These are phyloP conservation scores for Fusarium drepaniforme DNA, from an alignment of 2,329 filamentous ascomycete genomes.

Conservation along the genomic window DNA sequence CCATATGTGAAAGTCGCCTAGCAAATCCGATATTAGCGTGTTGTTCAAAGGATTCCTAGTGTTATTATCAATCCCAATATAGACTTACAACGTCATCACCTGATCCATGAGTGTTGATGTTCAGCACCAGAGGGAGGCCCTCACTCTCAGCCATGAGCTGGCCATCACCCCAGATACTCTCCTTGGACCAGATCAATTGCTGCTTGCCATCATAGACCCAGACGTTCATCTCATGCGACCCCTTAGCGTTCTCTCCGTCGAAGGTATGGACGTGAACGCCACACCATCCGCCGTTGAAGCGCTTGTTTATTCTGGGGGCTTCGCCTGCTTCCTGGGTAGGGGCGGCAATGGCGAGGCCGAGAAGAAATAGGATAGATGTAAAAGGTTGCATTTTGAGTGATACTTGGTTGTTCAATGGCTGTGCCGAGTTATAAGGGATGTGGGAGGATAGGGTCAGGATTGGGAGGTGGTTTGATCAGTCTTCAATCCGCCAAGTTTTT, in stretches of 20 bases:
- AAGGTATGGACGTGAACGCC: not conserved
- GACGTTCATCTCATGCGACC: not conserved
- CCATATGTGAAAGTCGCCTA: slow-evolving; percentile 2
- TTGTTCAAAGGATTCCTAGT: not conserved
- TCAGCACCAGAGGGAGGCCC: not conserved
- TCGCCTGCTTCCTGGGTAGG: not conserved
- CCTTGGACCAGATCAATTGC: not conserved
- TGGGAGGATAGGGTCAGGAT: no score
- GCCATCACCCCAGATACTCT: not conserved
- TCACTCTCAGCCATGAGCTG: not conserved
- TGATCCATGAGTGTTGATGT: not conserved
- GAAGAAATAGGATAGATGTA: not conserved
- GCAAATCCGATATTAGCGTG: not conserved
- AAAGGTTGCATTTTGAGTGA: not conserved
- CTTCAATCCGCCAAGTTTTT: no score
- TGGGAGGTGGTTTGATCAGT: no score
- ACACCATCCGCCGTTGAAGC: slow-evolving; percentile 1
- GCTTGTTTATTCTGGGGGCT: not conserved
- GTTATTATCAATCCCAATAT: fast-evolving
- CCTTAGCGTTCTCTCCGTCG: not conserved
- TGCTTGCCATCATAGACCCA: not conserved
- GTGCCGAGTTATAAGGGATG: no score
- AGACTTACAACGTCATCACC: not conserved
- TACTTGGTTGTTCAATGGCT: no score
- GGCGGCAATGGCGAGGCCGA: not conserved